Percentiles rank a stretch among this genome's conserved stretches.
Conservation (phyloP, 2,329 filamentous ascomycete species). For the Alternaria triticimaculans region DNA sequence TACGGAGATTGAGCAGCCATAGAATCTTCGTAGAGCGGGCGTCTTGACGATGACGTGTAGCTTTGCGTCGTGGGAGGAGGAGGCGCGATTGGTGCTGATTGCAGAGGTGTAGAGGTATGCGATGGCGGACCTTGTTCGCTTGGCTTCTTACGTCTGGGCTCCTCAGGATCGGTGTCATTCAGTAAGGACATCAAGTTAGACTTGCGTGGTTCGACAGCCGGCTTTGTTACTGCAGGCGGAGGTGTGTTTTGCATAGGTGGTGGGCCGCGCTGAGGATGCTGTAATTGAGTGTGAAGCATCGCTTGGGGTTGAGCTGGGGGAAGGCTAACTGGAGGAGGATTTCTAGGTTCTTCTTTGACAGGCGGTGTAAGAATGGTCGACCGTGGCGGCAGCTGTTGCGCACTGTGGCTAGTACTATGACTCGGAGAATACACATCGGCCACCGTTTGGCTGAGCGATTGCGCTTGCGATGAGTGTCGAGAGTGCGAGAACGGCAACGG, state of each 20-base stretch:
- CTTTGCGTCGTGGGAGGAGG: slow-evolving; percentile 35
- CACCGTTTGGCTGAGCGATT: slow-evolving; percentile 28
- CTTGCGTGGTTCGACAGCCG: slow-evolving; percentile 43
- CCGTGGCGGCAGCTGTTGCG: slow-evolving; percentile 33
- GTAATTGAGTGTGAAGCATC: slow-evolving; percentile 28
- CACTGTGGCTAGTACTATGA: slow-evolving; percentile 20
- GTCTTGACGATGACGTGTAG: slow-evolving; percentile 29
- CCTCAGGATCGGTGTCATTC: slow-evolving; percentile 48
- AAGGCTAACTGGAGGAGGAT: slow-evolving; percentile 28
- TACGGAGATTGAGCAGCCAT: slow-evolving; percentile 34
- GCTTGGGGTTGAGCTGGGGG: slow-evolving; percentile 29
- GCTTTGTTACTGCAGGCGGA: slow-evolving; percentile 30
- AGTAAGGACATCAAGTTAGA: slow-evolving; percentile 49
- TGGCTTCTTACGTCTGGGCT: slow-evolving; percentile 44
- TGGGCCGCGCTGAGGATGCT: slow-evolving; percentile 30
- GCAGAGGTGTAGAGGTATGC: slow-evolving; percentile 45
- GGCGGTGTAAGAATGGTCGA: slow-evolving; percentile 38
- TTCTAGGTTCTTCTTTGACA: slow-evolving; percentile 44
- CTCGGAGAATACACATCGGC: slow-evolving; percentile 31
- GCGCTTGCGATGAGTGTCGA: slow-evolving; percentile 34
- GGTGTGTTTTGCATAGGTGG: slow-evolving; percentile 25
- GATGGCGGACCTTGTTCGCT: slow-evolving; percentile 41
- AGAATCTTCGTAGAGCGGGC: slow-evolving; percentile 35
- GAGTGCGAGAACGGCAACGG: slow-evolving; percentile 38
- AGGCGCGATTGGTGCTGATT: slow-evolving; percentile 41